Percentiles rank a stretch among this genome's conserved stretches.
Evolutionary conservation across 2,329 filamentous ascomycete genomes (phyloP).

Genomic region (Podosphaera fusca): DNA sequence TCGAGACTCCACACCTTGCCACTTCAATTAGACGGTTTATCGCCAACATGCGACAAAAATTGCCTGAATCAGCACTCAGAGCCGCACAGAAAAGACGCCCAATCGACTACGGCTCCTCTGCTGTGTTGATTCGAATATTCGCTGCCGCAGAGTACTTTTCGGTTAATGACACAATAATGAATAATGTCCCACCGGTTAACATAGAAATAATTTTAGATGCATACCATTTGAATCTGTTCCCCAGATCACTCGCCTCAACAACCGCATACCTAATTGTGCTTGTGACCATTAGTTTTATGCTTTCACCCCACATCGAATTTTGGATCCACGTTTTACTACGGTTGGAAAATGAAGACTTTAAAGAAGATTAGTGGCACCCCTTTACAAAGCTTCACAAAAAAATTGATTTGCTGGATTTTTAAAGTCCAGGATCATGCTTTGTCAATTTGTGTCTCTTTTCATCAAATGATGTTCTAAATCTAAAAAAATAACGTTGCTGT

Average conservation of each 20-base stretch:
- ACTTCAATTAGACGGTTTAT: slow-evolving; percentile 42
- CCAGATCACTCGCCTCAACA: slow-evolving; percentile 52
- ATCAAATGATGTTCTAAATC: background rate
- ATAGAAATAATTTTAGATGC: slow-evolving; percentile 75
- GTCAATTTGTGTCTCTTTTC: slow-evolving; percentile 5
- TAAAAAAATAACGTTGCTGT: background rate
- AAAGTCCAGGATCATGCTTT: slow-evolving; percentile 2
- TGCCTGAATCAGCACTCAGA: slow-evolving; percentile 4
- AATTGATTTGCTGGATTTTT: background rate
- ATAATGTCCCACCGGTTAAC: slow-evolving; percentile 43
- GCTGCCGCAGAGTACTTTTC: slow-evolving; percentile 74
- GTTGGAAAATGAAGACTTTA: slow-evolving; percentile 2
- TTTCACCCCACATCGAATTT: slow-evolving; percentile 11
- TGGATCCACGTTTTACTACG: slow-evolving; percentile 7
- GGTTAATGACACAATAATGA: slow-evolving; percentile 52
- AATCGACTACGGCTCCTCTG: slow-evolving; percentile 5
- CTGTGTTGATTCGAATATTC: slow-evolving; percentile 35
- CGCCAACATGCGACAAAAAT: slow-evolving; percentile 21
- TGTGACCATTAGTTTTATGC: slow-evolving; percentile 19
- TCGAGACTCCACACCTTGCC: slow-evolving; percentile 37
- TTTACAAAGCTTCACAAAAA: slow-evolving; percentile 3
- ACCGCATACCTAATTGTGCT: slow-evolving; percentile 43
- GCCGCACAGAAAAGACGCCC: background rate
- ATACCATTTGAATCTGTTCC: slow-evolving; percentile 57
- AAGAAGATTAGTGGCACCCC: slow-evolving; percentile 5